A percentile compares a stretch with the other conserved stretches of the same genome.
Evolutionary conservation across 2,329 filamentous ascomycete species (phyloP).

Genomic region (Phialophora chinensis): DNA sequence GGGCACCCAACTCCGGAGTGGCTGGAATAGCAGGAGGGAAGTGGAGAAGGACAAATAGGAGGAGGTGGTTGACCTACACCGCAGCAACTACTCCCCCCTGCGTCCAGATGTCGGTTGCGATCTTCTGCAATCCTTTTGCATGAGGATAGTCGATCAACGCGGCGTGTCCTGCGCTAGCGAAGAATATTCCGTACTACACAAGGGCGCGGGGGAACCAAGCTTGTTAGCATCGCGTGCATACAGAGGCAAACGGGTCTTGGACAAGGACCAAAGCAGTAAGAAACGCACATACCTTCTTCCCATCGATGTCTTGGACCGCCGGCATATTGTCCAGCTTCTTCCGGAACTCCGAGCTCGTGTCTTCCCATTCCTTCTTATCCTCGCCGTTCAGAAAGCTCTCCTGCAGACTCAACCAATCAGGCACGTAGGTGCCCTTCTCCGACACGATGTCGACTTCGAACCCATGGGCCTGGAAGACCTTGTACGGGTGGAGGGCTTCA

Average conservation of each 20-base stretch:
- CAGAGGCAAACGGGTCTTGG: not conserved
- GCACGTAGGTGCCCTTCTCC: slow-evolving; percentile 48
- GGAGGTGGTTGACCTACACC: slow-evolving; percentile 39
- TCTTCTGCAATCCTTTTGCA: slow-evolving; percentile 49
- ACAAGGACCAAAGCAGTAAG: not conserved
- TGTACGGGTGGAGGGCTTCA: slow-evolving; percentile 58
- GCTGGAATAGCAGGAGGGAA: not conserved
- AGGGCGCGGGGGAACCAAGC: no score
- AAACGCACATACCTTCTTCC: slow-evolving; percentile 19
- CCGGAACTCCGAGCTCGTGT: slow-evolving; percentile 52
- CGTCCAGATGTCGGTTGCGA: slow-evolving; percentile 50
- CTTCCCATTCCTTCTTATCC: slow-evolving; percentile 50
- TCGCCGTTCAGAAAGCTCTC: slow-evolving; percentile 51
- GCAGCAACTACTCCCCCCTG: slow-evolving; percentile 52
- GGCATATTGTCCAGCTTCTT: slow-evolving; percentile 53
- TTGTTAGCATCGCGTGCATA: not conserved
- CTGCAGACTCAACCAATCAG: slow-evolving; percentile 50
- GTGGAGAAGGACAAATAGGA: not conserved
- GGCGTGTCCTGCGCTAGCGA: slow-evolving; percentile 54
- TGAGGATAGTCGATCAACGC: slow-evolving; percentile 56
- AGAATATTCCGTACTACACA: slow-evolving; percentile 49
- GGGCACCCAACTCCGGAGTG: not conserved
- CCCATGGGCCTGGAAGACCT: slow-evolving; percentile 48
- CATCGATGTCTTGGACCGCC: slow-evolving; percentile 48
- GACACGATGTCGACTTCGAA: slow-evolving; percentile 51